phyloP scores from a whole-genome alignment of 2,329 filamentous ascomycete genomes.

The Colletotrichum brevisporum region DNA sequence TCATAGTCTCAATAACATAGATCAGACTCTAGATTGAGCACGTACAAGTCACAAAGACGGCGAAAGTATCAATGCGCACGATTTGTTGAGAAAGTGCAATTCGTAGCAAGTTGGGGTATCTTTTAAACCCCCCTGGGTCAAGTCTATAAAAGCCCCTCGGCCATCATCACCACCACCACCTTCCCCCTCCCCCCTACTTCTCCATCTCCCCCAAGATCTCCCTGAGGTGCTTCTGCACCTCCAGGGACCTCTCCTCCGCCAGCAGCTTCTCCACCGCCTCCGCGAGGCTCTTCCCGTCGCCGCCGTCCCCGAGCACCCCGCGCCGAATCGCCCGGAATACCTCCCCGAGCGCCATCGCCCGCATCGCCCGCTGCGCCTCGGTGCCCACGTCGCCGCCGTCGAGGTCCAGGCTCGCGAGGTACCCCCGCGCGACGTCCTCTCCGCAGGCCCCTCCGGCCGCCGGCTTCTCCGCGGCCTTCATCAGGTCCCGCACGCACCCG shows the following conservation, averaged over 20 bases:
- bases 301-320: constrained; percentile 57
- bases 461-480: constrained; percentile 55
- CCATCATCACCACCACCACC: neutral
- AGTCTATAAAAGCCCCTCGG: constrained; percentile 7
- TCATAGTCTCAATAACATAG: no score
- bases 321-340: constrained; percentile 58
- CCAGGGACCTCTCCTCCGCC: constrained; percentile 58
- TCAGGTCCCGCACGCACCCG: constrained; percentile 61
- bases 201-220: constrained; percentile 51
- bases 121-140: constrained; percentile 3
- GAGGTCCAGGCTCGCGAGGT: constrained; percentile 63
- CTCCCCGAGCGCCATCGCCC: constrained; percentile 61
- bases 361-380: constrained; percentile 64
- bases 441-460: constrained; percentile 39
- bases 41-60: no score
- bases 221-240: constrained; percentile 61
- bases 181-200: constrained; percentile 14
- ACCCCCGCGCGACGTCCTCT: constrained; percentile 47
- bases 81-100: no score
- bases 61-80: no score
- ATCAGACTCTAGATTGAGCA: no score
- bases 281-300: constrained; percentile 44
- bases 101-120: no score
- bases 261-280: constrained; percentile 53
- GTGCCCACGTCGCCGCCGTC: constrained; percentile 62